Conservation (phyloP, 345 rosid genomes). For the Murraya paniculata region DNA sequence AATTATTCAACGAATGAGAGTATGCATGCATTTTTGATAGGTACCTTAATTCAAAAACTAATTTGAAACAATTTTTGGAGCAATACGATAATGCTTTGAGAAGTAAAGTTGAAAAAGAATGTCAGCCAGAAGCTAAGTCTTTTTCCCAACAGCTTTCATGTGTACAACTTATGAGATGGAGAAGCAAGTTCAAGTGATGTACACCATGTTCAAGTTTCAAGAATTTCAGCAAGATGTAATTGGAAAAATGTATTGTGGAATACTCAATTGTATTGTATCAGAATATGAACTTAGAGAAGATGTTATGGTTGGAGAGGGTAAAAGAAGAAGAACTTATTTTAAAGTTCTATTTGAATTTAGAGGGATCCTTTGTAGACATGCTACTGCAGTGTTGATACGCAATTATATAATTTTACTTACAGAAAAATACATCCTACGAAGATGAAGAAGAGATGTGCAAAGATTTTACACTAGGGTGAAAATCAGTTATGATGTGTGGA, state of each 20-base stretch:
- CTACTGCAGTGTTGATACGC: background rate
- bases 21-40: conserved; percentile 24
- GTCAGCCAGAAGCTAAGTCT: conserved; percentile 25
- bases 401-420: background rate
- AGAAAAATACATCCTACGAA: background rate
- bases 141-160: background rate
- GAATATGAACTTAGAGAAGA: background rate
- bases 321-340: background rate
- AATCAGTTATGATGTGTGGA: too few species aligned
- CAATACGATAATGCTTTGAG: conserved; percentile 24
- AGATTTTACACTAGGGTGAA: too few species aligned
- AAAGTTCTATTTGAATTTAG: background rate
- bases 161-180: background rate
- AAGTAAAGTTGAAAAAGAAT: conserved; percentile 23
- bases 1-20: conserved; percentile 16
- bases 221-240: background rate
- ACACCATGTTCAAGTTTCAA: background rate
- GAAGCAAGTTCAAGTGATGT: background rate
- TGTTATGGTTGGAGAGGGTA: background rate
- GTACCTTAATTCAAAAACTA: conserved; percentile 20
- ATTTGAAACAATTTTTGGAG: conserved; percentile 30
- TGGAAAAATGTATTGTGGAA: background rate
- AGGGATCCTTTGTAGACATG: background rate
- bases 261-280: background rate
- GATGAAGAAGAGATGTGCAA: too few species aligned